phyloP scores from a whole-genome alignment of 225 moss, liverwort and hornwort species.

The Antitrichia curtipendula region DNA sequence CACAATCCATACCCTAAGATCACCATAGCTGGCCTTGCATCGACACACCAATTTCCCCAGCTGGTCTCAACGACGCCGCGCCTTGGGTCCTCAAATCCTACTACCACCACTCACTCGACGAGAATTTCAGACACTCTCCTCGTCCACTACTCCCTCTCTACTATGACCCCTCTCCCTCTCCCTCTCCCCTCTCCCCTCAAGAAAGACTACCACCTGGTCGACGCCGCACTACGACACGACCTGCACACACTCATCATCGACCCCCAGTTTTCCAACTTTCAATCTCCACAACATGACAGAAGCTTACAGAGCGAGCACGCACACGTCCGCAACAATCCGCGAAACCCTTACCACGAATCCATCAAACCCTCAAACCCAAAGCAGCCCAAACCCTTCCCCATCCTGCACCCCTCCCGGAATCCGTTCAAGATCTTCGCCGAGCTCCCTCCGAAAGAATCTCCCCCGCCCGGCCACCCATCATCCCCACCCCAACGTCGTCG shows the following conservation, averaged over 20 bases:
- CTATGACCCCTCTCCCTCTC: neutral
- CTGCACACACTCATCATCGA: neutral
- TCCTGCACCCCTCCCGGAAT: neutral
- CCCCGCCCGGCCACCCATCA: neutral
- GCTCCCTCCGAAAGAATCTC: neutral
- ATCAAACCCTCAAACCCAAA: neutral
- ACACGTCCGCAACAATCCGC: neutral
- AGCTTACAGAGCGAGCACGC: neutral
- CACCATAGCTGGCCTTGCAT: neutral
- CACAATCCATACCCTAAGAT: neutral
- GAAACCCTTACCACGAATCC: neutral
- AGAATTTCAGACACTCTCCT: neutral
- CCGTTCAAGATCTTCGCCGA: neutral
- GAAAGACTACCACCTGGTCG: neutral
- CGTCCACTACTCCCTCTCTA: neutral
- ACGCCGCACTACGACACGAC: neutral
- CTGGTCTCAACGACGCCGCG: neutral
- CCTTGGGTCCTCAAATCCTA: neutral
- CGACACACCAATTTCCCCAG: neutral
- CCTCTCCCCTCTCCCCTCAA: neutral
- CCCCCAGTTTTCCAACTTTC: neutral
- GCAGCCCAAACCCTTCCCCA: neutral
- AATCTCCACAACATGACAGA: neutral
- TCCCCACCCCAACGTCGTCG: neutral
- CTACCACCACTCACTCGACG: neutral